phyloP scores from a whole-genome alignment of 306 rosid species.

The Ormosia semicastrata region DNA sequence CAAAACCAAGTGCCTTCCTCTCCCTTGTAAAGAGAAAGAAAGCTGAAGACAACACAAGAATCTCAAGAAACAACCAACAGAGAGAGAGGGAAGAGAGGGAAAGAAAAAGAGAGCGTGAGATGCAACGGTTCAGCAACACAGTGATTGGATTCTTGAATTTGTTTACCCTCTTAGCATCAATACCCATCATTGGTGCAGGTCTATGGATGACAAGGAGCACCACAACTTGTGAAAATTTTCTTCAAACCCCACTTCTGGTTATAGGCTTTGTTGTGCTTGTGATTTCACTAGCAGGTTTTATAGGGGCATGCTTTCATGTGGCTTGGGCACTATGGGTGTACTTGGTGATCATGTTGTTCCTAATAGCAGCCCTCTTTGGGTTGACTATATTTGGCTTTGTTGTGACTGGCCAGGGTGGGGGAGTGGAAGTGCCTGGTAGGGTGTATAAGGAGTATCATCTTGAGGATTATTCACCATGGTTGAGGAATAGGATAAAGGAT shows the following conservation, averaged over 20 bases:
- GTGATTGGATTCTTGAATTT: slow-evolving; percentile 85
- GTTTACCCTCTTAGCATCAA: slow-evolving; percentile 75
- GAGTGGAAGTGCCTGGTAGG: slow-evolving; percentile 69
- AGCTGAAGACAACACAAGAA: slow-evolving; percentile 21
- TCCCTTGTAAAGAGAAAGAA: background rate
- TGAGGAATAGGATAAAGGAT: slow-evolving; percentile 55
- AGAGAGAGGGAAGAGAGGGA: background rate
- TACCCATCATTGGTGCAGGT: slow-evolving; percentile 88
- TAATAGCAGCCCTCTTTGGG: slow-evolving; percentile 54
- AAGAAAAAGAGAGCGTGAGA: background rate
- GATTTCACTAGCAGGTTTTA: slow-evolving; percentile 77
- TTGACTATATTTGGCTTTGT: slow-evolving; percentile 75
- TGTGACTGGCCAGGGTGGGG: slow-evolving; percentile 68
- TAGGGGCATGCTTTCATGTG: slow-evolving; percentile 88
- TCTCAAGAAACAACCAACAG: background rate
- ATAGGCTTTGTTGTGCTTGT: slow-evolving; percentile 75
- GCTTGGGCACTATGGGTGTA: slow-evolving; percentile 87
- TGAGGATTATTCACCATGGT: slow-evolving; percentile 69
- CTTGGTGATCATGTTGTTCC: slow-evolving; percentile 68
- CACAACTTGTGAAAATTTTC: slow-evolving; percentile 69
- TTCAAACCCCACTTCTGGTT: slow-evolving; percentile 74
- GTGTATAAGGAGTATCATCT: slow-evolving; percentile 62
- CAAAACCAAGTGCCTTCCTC: slow-evolving; percentile 17
- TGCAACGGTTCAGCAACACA: slow-evolving; percentile 86
- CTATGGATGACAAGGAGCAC: slow-evolving; percentile 85